Evolutionary conservation across 192 early-diverging fungal species (phyloP).

Genomic region (Backusella liffmaniae): DNA sequence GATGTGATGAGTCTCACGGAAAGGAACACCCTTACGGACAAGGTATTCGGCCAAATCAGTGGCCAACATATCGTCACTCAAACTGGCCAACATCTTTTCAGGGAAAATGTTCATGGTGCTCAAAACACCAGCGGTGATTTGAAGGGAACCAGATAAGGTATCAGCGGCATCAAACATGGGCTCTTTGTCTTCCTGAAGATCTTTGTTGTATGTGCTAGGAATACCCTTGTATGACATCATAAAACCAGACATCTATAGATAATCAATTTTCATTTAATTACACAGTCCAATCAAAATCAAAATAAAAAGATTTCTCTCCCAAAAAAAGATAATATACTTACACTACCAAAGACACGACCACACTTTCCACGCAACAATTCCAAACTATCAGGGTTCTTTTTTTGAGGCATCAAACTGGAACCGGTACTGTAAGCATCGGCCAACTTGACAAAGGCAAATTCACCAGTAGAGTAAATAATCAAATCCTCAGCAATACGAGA

Average conservation of each 20-base stretch:
- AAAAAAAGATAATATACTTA: constrained; percentile 27
- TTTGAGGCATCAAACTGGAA: constrained; percentile 98
- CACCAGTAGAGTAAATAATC: constrained; percentile 89
- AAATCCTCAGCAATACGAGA: constrained; percentile 91
- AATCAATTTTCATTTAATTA: background rate
- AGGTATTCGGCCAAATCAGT: constrained; percentile 98
- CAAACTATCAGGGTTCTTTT: constrained; percentile 97
- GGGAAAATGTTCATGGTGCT: constrained; percentile 87
- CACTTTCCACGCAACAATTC: constrained; percentile 96
- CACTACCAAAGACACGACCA: constrained; percentile 93
- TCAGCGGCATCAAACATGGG: constrained; percentile 96
- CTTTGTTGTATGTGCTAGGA: constrained; percentile 99
- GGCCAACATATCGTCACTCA: constrained; percentile 94
- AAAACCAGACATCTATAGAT: constrained; percentile 79
- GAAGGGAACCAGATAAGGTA: constrained; percentile 84
- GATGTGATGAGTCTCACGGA: constrained; percentile 99
- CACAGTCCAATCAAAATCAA: background rate
- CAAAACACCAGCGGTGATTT: constrained; percentile 90
- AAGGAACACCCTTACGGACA: constrained; percentile 96
- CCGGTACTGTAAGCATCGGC: constrained; percentile 99
- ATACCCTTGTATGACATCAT: constrained; percentile 98
- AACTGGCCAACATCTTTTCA: constrained; percentile 76
- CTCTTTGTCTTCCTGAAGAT: constrained; percentile 99
- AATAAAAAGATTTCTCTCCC: background rate
- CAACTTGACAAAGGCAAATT: constrained; percentile 93